Conservation (phyloP, 1,139 yeast species). For the Citeromyces hawaiiensis region DNA sequence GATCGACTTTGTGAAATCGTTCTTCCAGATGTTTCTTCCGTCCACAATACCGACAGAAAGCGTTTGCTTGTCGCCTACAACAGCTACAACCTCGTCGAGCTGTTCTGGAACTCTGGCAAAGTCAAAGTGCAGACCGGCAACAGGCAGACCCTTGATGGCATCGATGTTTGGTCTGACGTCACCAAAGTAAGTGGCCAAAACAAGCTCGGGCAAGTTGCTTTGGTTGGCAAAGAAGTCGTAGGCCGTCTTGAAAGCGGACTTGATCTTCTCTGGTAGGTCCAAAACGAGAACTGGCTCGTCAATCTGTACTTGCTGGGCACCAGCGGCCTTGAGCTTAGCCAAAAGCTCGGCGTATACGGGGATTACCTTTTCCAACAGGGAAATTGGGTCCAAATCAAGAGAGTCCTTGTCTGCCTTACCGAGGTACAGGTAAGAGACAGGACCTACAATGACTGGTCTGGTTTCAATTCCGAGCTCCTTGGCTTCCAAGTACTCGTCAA, state of each 20-base stretch:
- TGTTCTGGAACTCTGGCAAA: constrained; percentile 95
- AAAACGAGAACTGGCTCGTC: constrained; percentile 96
- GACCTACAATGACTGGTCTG: constrained; percentile 95
- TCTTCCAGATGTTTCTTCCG: constrained; percentile 99
- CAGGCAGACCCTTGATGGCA: constrained; percentile 83
- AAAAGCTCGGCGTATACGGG: constrained; percentile 89
- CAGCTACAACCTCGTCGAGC: constrained; percentile 66
- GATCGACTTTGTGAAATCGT: constrained; percentile 81
- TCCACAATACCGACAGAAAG: constrained; percentile 95
- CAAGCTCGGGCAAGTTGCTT: constrained; percentile 62
- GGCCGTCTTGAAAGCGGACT: constrained; percentile 80
- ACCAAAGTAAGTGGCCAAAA: constrained; percentile 91
- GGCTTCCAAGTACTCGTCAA: constrained; percentile 95
- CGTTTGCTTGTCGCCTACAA: constrained; percentile 55
- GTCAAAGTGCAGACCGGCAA: constrained; percentile 93
- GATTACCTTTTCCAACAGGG: constrained; percentile 74
- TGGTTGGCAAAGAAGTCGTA: constrained; percentile 54
- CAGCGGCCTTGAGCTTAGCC: constrained; percentile 80
- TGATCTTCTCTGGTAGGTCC: constrained; percentile 77
- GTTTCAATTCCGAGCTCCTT: constrained; percentile 92
- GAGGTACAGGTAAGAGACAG: constrained; percentile 84
- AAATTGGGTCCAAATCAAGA: constrained; percentile 84
- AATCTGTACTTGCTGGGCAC: constrained; percentile 90
- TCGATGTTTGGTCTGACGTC: constrained; percentile 93
- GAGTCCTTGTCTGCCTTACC: constrained; percentile 99